Base-by-base conservation (phyloP, 1,284 basidiomycete genomes). In the Anthracocystis panici-leucophaei region DNA sequence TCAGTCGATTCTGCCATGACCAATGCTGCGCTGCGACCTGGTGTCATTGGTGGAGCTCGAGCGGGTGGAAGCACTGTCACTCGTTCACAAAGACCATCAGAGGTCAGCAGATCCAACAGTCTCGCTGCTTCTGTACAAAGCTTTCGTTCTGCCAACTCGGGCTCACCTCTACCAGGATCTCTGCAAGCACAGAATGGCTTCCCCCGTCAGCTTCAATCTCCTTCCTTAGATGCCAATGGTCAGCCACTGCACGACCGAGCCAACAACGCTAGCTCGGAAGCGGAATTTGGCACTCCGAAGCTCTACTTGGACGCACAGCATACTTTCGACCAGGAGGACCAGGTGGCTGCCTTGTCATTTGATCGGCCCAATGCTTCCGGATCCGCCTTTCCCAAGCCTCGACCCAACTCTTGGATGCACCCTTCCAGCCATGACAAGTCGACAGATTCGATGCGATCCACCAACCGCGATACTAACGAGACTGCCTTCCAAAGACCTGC, bases 321-420 rank as follows among this genome's bases (percentile, higher is more conserved):
- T 41, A 56, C 61, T 20, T 60, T 70, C 23, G 67, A 61, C 41
- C 63, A 58, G 33, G 52, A 54, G 18, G 54, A 48, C 4, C 51
- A 38, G 5, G 41, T 58, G 10, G 35, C 23, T 1, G 31, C 61
- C 18, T 29, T 57, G n/a, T 44, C 49, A 2, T 58, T 67, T 27
- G 54, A 49, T 20, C 64, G 69, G 14, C 35, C 68, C 9, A 59
- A 61, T 2, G 21, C 35, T 25, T 35, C 49, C 11, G 46, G 21
- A n/a, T 61, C 57, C 14, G 49, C 27, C 14, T 18, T 52, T 9
- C 46, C 57, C 31, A 69, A 35, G 45, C 53, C 65, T 38, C 55
- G 72, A 20, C 72, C 72, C 27, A 75, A 44, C 35, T 75, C 66
- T 4, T 75, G 72, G 66, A 70, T 75, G 66, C 66, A 75, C 16